A percentile compares a stretch with the other conserved stretches of the same genome.
Evolutionary conservation across 371 early-diverging fungal genomes (phyloP).

Genomic region (Syncephalastrum contaminatum): DNA sequence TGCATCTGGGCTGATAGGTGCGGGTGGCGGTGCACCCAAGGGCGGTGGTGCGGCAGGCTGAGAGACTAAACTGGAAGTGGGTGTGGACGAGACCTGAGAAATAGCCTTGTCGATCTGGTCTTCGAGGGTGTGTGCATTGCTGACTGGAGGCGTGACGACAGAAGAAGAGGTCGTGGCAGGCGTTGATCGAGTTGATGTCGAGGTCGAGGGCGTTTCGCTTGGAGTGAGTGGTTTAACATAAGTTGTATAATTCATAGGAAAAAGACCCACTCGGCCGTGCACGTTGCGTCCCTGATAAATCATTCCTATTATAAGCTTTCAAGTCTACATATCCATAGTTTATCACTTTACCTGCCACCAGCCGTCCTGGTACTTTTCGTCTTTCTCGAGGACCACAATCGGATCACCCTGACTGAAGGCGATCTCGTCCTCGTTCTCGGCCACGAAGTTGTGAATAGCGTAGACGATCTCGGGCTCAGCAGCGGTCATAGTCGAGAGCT

Average conservation of each 20-base stretch:
- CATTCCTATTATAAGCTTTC: neutral
- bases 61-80: neutral
- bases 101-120: slow-evolving; percentile 31
- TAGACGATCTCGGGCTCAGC: slow-evolving; percentile 47
- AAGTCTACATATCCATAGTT: neutral
- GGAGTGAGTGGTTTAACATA: slow-evolving; percentile 22
- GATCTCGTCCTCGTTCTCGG: slow-evolving; percentile 80
- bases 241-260: slow-evolving; percentile 71
- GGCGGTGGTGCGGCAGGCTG: slow-evolving; percentile 5
- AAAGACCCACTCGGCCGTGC: slow-evolving; percentile 70
- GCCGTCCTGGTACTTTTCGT: slow-evolving; percentile 79
- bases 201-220: slow-evolving; percentile 22
- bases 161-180: slow-evolving; percentile 10
- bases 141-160: slow-evolving; percentile 12
- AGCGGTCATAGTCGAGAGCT: too few species aligned
- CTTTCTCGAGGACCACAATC: slow-evolving; percentile 73
- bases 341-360: slow-evolving; percentile 81
- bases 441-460: slow-evolving; percentile 65
- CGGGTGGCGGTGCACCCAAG: slow-evolving; percentile 1
- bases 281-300: slow-evolving; percentile 49
- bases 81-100: slow-evolving; percentile 20
- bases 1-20: slow-evolving; percentile 20
- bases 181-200: slow-evolving; percentile 15
- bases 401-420: slow-evolving; percentile 68
- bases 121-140: slow-evolving; percentile 18